Evolutionary conservation across 2,329 filamentous ascomycete species (phyloP).

Genomic region (Cladosporium phlei): DNA sequence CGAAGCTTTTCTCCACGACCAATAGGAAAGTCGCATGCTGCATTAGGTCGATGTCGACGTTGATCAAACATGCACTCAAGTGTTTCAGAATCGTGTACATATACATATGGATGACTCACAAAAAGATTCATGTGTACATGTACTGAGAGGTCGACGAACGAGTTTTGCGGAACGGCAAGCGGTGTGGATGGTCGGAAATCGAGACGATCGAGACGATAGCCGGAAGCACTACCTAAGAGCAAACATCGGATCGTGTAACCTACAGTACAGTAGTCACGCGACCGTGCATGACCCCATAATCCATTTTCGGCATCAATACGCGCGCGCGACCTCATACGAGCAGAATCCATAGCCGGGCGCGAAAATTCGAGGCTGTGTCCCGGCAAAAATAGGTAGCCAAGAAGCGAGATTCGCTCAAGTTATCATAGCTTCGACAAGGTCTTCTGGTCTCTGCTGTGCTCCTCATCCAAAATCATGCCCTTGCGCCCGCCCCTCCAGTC

Average conservation of each 20-base stretch:
- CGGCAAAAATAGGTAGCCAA: background rate
- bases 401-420: background rate
- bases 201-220: too few relatives aligned
- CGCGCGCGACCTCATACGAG: constrained; percentile 11
- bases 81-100: constrained; percentile 13
- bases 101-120: constrained; percentile 9
- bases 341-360: too few relatives aligned
- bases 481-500: constrained; percentile 37
- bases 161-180: too few relatives aligned
- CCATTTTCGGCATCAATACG: too few relatives aligned
- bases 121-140: too few relatives aligned
- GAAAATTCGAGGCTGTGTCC: too few relatives aligned
- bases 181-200: too few relatives aligned
- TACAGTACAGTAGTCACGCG: background rate
- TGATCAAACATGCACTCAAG: constrained; percentile 4
- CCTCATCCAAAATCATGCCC: constrained; percentile 33
- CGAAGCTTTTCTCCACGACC: constrained; percentile 7
- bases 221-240: too few relatives aligned
- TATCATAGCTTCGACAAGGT: background rate
- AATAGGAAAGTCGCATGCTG: constrained; percentile 5
- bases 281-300: too few relatives aligned
- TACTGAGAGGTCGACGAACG: too few relatives aligned
- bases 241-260: too few relatives aligned
- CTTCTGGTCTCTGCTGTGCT: constrained; percentile 27
- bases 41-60: constrained; percentile 1